Percentiles rank a stretch among this genome's conserved stretches.
phyloP scores from a whole-genome alignment of 768 basidiomycete genomes.

The Neoboletus subvelutipes region DNA sequence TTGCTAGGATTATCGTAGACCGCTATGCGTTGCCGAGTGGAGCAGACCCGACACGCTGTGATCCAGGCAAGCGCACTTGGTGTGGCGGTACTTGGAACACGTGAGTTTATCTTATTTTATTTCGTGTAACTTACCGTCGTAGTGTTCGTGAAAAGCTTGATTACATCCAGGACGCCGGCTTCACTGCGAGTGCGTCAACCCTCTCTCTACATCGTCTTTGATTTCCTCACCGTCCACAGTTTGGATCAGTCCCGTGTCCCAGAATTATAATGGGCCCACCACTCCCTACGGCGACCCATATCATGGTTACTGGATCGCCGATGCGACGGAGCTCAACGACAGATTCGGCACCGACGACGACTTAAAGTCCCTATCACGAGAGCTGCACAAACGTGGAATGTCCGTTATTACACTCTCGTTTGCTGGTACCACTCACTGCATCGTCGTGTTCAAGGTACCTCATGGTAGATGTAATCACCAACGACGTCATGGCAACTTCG shows the following conservation, averaged over 20 bases:
- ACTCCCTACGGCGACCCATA: constrained; percentile 80
- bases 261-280: constrained; percentile 71
- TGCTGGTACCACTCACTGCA: neutral
- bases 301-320: constrained; percentile 83
- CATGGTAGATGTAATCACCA: constrained; percentile 85
- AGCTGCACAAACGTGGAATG: constrained; percentile 74
- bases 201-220: neutral
- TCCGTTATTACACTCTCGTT: constrained; percentile 26
- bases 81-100: constrained; percentile 19
- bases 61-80: constrained; percentile 15
- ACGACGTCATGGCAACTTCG: constrained; percentile 79
- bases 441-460: constrained; percentile 49
- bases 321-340: constrained; percentile 63
- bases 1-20: constrained; percentile 10
- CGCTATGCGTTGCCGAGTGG: constrained; percentile 14
- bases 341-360: constrained; percentile 75
- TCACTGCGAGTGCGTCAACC: constrained; percentile 60
- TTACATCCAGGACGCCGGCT: constrained; percentile 80
- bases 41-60: constrained; percentile 8
- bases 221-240: constrained; percentile 38
- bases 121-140: too few species aligned
- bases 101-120: too few species aligned
- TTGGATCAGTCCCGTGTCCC: constrained; percentile 81
- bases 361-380: constrained; percentile 62
- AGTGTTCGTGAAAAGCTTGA: constrained; percentile 74